Evolutionary conservation across 306 rosid species (phyloP), one percentile per base, ranked within the genome.

Genomic region (Trifolium subterraneum): DNA sequence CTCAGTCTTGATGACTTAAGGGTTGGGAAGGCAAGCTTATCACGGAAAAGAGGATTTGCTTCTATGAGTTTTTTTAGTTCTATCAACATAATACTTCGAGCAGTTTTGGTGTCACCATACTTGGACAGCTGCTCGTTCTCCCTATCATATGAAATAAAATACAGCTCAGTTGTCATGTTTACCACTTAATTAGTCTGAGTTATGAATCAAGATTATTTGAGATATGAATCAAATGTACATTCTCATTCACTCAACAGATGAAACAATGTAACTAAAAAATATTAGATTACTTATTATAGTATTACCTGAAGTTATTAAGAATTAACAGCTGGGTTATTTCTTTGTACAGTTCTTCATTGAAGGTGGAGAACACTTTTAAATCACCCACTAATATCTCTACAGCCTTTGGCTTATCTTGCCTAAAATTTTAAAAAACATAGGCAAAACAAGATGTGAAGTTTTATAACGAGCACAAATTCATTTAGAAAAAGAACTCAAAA

Each of bases 311-410:
- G 86, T 93, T 87, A 33, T 12, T 72, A 52, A 93, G 95, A 70
- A 94, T 84, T 64, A 93, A 71, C 45, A 93, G 91, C 82, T 93
- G 96, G 23, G 98, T 93, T 61, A 93, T 87, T 73, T 93, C 98
- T 81, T 90, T 87, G 84, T 83, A 93, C 56, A 93, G 81, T 27
- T 93, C 96, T 78, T 86, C 93, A 16, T 93, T 88, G 82, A 88
- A 93, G 47, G 91, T 83, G 16, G 95, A 83, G 82, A 90, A 90
- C 71, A 84, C 90, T 64, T 85, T 90, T 84, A 93, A 82, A 77
- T 93, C 98, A 51, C 71, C 82, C 36, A 84, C 93, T 77, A 93
- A 87, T 80, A 93, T 88, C 73, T 93, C 95, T 58, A 87, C 91
- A 45, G 89, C 96, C 81, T 88, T 88, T 10, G 88, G 84, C 76